Conservation (phyloP, 148 eudicot species). For the Vaccinium darrowii region DNA sequence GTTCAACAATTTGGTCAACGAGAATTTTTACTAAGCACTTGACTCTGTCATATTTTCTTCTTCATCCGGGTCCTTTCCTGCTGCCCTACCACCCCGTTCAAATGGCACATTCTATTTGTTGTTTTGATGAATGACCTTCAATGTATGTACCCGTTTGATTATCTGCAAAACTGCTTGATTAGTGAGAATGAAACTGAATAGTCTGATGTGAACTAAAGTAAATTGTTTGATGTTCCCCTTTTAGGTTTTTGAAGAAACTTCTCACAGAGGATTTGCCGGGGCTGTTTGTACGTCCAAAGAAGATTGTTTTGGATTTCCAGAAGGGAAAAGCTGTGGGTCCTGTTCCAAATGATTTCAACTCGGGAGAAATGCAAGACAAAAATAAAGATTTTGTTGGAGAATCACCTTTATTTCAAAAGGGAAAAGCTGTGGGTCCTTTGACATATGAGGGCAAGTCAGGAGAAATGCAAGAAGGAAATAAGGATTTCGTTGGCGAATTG, state of each 20-base stretch:
- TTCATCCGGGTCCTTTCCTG: neutral
- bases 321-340: constrained; percentile 89
- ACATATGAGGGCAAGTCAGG: constrained; percentile 56
- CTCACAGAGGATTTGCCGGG: constrained; percentile 93
- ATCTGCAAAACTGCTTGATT: neutral
- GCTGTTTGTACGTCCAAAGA: constrained; percentile 93
- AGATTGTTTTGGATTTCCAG: constrained; percentile 94
- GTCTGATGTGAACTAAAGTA: neutral
- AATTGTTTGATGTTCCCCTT: neutral
- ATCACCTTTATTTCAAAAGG: constrained; percentile 68
- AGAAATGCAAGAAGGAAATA: constrained; percentile 79
- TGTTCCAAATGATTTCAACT: constrained; percentile 49
- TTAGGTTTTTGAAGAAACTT: constrained; percentile 91
- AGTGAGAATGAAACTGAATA: neutral
- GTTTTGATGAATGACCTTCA: neutral
- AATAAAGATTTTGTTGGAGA: constrained; percentile 83
- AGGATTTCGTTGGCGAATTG: constrained; percentile 85
- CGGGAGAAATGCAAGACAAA: constrained; percentile 73
- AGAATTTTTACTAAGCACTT: neutral
- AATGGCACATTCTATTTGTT: neutral
- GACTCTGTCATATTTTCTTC: neutral
- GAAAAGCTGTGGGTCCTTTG: constrained; percentile 80
- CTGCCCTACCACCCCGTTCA: neutral
- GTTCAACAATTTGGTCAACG: neutral
- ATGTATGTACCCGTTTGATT: neutral